These are phyloP conservation scores for Beta corolliflora DNA, from an alignment of 179 eudicot species.

Conservation along the genomic window DNA sequence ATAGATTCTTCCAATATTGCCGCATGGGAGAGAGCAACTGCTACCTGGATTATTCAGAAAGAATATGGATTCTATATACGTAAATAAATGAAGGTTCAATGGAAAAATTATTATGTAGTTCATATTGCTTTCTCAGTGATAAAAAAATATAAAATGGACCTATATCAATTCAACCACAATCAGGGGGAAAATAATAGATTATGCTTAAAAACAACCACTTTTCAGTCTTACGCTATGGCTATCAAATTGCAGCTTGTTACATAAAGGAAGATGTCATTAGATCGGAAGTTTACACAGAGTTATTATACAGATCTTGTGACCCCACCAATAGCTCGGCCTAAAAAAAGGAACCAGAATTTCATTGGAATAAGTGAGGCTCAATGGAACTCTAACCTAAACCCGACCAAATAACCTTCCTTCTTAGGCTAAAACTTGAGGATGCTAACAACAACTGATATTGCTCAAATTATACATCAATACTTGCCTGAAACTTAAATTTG, in stretches of 20 bases:
- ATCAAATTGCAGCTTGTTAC: neutral
- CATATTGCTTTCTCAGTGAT: neutral
- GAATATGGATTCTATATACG: neutral
- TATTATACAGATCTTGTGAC: neutral
- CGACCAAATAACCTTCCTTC: neutral
- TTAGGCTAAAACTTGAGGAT: neutral
- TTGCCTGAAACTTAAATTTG: neutral
- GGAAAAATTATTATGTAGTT: neutral
- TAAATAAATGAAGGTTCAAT: neutral
- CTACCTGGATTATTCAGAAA: conserved; percentile 56
- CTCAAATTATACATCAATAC: neutral
- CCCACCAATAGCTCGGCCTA: neutral
- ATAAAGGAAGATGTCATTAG: neutral
- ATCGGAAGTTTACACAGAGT: neutral
- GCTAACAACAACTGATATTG: neutral
- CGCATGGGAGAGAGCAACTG: conserved; percentile 97
- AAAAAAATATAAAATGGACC: neutral
- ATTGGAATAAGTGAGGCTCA: neutral
- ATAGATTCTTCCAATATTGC: conserved; percentile 94
- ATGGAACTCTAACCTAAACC: neutral
- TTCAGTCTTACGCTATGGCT: neutral
- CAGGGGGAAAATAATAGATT: neutral
- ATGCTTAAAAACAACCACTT: neutral
- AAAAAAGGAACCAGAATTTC: neutral
- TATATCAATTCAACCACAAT: neutral